These are phyloP conservation scores for Hydnum rufescens DNA, from an alignment of 768 basidiomycete species.

Conservation along the genomic window DNA sequence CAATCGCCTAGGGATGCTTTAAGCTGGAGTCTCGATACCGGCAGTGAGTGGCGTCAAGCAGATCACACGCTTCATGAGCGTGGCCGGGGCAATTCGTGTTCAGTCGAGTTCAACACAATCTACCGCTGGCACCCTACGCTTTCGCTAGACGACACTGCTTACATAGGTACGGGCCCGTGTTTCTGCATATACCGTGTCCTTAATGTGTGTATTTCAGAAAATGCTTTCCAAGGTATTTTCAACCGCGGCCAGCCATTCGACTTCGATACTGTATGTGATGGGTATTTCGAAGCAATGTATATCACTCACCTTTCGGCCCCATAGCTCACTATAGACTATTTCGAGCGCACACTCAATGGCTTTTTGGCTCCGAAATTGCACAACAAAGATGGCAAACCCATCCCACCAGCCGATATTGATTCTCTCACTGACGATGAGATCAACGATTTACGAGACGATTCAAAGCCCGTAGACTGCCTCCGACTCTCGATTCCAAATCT, in stretches of 20 bases:
- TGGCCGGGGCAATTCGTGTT: constrained; percentile 21
- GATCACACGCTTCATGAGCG: constrained; percentile 34
- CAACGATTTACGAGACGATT: background rate
- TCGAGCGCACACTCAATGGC: too few species aligned
- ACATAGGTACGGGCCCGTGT: too few species aligned
- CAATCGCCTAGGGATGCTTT: too few species aligned
- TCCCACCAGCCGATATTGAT: background rate
- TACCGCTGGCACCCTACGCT: constrained; percentile 11
- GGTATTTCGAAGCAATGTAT: too few species aligned
- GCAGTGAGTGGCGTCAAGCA: constrained; percentile 2
- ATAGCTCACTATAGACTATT: too few species aligned
- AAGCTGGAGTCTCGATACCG: background rate
- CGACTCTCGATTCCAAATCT: too few species aligned
- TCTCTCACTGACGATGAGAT: background rate
- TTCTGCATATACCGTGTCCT: too few species aligned
- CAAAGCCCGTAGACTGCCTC: background rate
- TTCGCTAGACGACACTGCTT: constrained; percentile 6
- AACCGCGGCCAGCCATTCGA: too few species aligned
- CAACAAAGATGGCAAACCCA: background rate
- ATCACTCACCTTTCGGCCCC: too few species aligned
- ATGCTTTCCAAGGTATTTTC: background rate
- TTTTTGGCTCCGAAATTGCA: background rate
- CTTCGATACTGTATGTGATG: background rate
- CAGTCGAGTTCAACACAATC: constrained; percentile 11
- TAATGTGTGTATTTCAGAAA: background rate